Conservation (phyloP, 495 filamentous ascomycete genomes). For the Xylaria nigripes region DNA sequence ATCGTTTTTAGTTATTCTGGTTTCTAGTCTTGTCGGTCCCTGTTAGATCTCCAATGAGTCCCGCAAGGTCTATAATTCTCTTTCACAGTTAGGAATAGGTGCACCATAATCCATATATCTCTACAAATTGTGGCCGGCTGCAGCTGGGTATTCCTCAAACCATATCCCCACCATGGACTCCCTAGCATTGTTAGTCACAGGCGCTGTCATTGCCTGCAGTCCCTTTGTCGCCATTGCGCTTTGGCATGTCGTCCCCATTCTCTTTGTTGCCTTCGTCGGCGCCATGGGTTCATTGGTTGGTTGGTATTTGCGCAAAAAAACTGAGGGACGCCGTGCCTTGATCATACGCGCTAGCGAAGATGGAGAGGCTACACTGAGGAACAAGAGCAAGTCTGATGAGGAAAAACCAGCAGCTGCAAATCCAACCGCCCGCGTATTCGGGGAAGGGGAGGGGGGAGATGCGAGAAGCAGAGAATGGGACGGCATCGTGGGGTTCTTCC, state of each 20-base stretch:
- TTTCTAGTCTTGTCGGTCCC: not conserved
- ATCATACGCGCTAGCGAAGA: slow-evolving; percentile 51
- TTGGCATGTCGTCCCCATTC: slow-evolving; percentile 25
- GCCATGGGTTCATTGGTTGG: slow-evolving; percentile 45
- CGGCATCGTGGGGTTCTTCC: slow-evolving; percentile 89
- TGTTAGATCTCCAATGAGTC: not conserved
- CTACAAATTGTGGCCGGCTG: not conserved
- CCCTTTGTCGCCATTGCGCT: slow-evolving; percentile 17
- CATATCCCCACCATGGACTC: slow-evolving; percentile 15
- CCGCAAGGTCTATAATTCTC: not conserved
- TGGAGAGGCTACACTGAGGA: slow-evolving; percentile 49
- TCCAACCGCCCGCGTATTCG: slow-evolving; percentile 66
- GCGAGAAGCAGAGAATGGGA: slow-evolving; percentile 59
- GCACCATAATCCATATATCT: not conserved
- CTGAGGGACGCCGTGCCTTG: slow-evolving; percentile 52
- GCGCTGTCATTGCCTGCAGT: slow-evolving; percentile 19
- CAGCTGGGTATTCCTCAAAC: slow-evolving; percentile 2
- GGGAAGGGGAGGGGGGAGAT: slow-evolving; percentile 47
- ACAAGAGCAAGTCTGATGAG: slow-evolving; percentile 24
- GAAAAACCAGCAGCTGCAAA: slow-evolving; percentile 23
- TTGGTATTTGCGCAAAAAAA: slow-evolving; percentile 58
- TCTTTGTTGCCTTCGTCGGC: slow-evolving; percentile 30
- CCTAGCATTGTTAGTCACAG: slow-evolving; percentile 18
- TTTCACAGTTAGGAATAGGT: not conserved
- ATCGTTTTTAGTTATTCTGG: not conserved